These are phyloP conservation scores for Grosmannia serpens DNA, from an alignment of 2,329 filamentous ascomycete species.

Conservation along the genomic window DNA sequence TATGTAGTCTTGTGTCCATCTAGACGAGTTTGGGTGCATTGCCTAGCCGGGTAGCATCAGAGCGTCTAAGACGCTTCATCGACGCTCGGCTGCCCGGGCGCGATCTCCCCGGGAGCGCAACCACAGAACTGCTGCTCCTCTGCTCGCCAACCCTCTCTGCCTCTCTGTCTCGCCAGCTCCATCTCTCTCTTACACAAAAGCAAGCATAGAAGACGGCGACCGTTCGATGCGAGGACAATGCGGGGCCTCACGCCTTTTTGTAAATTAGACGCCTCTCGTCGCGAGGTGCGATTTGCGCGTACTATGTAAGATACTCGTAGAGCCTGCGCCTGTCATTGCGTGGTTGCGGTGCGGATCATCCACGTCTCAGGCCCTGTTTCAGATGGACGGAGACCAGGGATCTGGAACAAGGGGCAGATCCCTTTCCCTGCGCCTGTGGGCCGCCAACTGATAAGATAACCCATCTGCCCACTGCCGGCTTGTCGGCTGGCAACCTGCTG, in stretches of 20 bases:
- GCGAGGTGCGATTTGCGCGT: not conserved
- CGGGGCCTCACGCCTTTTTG: too few species aligned
- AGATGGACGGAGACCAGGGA: not conserved
- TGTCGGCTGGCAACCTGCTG: not conserved
- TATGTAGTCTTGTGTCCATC: not conserved
- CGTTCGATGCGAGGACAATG: too few species aligned
- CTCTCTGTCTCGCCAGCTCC: too few species aligned
- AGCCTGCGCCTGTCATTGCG: too few species aligned
- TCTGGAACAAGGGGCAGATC: conserved; percentile 1
- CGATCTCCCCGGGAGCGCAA: not conserved
- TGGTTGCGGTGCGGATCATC: not conserved
- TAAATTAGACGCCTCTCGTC: too few species aligned
- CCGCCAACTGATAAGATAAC: not conserved
- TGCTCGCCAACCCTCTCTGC: not conserved
- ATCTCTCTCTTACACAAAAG: too few species aligned
- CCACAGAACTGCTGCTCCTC: not conserved
- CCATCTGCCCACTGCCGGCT: not conserved
- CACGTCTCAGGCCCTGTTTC: not conserved
- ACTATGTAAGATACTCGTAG: too few species aligned
- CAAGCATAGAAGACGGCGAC: too few species aligned
- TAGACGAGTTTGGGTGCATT: not conserved
- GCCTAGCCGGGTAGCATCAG: not conserved
- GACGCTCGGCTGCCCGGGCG: conserved; percentile 10
- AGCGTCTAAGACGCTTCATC: conserved; percentile 11
- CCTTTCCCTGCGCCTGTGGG: not conserved